Percentiles rank a stretch among this genome's conserved stretches.
Conservation (phyloP, 345 rosid genomes). For the Corchorus olitorius region DNA sequence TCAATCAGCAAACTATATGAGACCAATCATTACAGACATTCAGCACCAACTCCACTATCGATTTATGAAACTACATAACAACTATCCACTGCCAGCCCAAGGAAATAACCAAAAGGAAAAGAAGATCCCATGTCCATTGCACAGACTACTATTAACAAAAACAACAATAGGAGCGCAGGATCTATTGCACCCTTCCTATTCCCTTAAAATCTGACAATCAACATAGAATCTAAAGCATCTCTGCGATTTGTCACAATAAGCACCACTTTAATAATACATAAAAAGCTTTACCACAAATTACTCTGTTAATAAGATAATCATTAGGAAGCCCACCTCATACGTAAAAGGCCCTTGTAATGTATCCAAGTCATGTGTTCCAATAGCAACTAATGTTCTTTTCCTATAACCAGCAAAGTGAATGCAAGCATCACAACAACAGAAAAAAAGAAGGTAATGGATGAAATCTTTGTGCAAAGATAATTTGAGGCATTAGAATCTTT, state of each 20-base stretch:
- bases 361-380: conserved; percentile 98
- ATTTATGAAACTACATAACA: neutral
- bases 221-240: conserved; percentile 12
- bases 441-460: neutral
- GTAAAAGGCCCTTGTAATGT: conserved; percentile 86
- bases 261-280: neutral
- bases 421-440: neutral
- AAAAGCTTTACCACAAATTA: neutral
- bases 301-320: neutral
- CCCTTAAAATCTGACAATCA: neutral
- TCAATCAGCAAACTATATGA: neutral
- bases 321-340: conserved; percentile 66
- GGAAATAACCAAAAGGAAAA: neutral
- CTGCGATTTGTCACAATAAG: neutral
- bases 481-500: neutral
- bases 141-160: neutral
- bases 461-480: neutral
- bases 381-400: conserved; percentile 85
- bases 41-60: neutral
- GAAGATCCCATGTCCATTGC: neutral
- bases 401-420: conserved; percentile 37
- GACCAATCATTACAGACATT: neutral
- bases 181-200: neutral
- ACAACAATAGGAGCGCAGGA: neutral
- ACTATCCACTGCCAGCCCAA: neutral